phyloP scores from a whole-genome alignment of 139 green algal species.

The Asterochloris erici region DNA sequence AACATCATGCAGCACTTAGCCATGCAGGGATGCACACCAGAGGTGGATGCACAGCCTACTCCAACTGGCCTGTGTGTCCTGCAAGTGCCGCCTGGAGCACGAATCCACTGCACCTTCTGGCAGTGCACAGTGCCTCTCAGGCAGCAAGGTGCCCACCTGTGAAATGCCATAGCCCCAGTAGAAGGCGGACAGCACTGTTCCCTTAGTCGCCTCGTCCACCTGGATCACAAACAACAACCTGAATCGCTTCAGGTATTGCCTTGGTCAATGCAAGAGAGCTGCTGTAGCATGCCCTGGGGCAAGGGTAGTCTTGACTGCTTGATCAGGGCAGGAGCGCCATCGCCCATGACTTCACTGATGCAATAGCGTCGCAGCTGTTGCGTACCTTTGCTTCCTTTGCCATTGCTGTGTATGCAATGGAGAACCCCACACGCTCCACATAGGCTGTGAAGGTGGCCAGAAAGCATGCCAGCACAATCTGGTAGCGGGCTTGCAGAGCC shows the following conservation, averaged over 20 bases:
- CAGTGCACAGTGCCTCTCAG: background rate
- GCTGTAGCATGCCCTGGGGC: no score
- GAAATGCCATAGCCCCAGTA: slow-evolving; percentile 96
- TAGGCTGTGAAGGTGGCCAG: slow-evolving; percentile 86
- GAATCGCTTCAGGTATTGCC: no score
- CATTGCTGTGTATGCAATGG: slow-evolving; percentile 89
- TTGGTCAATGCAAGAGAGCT: no score
- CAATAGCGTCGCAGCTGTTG: no score
- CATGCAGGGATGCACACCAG: no score
- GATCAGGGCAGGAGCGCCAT: background rate
- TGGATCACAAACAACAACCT: background rate
- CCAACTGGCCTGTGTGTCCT: no score
- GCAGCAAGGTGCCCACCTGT: slow-evolving; percentile 49
- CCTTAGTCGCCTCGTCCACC: slow-evolving; percentile 75
- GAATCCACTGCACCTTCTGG: background rate
- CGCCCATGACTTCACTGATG: no score
- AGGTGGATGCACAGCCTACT: no score
- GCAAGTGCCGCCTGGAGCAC: no score
- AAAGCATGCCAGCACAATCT: slow-evolving; percentile 60
- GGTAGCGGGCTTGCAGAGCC: background rate
- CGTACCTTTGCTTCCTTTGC: slow-evolving; percentile 49
- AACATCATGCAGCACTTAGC: no score
- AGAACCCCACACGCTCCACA: slow-evolving; percentile 94
- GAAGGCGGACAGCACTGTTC: slow-evolving; percentile 91
- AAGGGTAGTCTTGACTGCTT: no score